A percentile compares a stretch with the other conserved stretches of the same genome.
These are phyloP conservation scores for Trametes villosa DNA, from an alignment of 768 basidiomycete genomes.

Conservation along the genomic window DNA sequence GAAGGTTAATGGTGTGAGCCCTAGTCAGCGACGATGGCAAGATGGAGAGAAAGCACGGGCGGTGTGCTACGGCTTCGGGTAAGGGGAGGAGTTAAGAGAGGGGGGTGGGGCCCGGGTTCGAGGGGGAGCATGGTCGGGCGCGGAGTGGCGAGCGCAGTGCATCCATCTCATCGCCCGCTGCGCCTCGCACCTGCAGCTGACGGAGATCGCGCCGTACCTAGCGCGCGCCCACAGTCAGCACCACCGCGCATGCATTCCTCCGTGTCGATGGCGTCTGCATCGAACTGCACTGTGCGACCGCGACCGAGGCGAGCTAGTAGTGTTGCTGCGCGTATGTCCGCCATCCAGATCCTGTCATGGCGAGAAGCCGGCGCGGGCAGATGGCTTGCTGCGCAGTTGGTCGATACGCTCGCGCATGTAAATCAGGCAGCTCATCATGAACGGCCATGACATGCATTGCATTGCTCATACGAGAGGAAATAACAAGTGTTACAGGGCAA, in stretches of 20 bases:
- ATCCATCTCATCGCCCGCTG: neutral
- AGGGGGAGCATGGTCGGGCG: neutral
- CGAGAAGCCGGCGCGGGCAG: neutral
- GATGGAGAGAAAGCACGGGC: no score
- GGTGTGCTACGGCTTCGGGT: neutral
- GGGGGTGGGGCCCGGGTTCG: no score
- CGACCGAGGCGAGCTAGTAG: no score
- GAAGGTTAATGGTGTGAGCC: no score
- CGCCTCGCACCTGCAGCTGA: neutral
- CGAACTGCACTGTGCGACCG: no score
- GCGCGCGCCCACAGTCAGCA: no score
- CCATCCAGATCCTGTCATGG: neutral
- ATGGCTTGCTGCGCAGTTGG: neutral
- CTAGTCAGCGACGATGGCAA: no score
- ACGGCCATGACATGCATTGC: neutral
- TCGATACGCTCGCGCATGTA: neutral
- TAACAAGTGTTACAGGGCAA: neutral
- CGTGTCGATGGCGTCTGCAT: no score
- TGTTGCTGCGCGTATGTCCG: neutral
- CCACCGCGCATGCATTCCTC: no score
- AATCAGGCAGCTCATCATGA: neutral
- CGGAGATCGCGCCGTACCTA: no score
- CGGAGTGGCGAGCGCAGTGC: conserved; percentile 4
- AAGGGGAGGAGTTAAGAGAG: neutral
- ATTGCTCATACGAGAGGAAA: neutral